These are phyloP conservation scores for Prunella vulgaris DNA, from an alignment of 257 asterid species.

Conservation along the genomic window DNA sequence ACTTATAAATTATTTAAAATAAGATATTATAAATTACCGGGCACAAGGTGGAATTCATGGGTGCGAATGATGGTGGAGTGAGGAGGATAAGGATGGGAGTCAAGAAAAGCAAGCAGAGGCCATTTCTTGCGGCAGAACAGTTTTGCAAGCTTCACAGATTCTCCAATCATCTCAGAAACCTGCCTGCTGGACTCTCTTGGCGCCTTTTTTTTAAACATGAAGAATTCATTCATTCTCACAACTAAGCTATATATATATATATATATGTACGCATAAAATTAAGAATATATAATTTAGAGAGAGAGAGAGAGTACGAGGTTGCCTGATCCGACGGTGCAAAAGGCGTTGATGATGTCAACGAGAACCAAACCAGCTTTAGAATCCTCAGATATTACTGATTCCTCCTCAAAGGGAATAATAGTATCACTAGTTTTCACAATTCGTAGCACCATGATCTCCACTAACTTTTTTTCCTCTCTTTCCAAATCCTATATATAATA, in stretches of 20 bases:
- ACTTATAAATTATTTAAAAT: too few relatives aligned
- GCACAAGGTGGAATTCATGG: conserved; percentile 60
- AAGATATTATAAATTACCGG: too few relatives aligned
- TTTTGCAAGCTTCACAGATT: conserved; percentile 48
- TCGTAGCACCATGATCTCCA: conserved; percentile 35
- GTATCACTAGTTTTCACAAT: conserved; percentile 42
- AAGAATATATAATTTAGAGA: too few relatives aligned
- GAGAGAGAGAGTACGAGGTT: conserved; percentile 51
- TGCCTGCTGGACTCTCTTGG: conserved; percentile 52
- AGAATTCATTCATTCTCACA: neutral
- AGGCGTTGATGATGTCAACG: conserved; percentile 75
- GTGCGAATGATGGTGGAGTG: conserved; percentile 59
- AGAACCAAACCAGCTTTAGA: conserved; percentile 56
- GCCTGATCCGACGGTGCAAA: conserved; percentile 79
- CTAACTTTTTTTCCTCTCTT: too few relatives aligned
- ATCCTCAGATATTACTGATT: conserved; percentile 40
- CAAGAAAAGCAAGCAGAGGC: conserved; percentile 66
- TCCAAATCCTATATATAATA: too few relatives aligned
- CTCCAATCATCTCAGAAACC: conserved; percentile 53
- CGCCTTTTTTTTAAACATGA: conserved; percentile 42
- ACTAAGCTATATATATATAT: too few relatives aligned
- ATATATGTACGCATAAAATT: too few relatives aligned
- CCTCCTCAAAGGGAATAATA: conserved; percentile 60
- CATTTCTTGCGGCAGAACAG: conserved; percentile 49
- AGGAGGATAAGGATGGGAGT: conserved; percentile 67